These are phyloP conservation scores for Fusarium algeriense DNA, from an alignment of 2,329 filamentous ascomycete genomes.

Conservation along the genomic window DNA sequence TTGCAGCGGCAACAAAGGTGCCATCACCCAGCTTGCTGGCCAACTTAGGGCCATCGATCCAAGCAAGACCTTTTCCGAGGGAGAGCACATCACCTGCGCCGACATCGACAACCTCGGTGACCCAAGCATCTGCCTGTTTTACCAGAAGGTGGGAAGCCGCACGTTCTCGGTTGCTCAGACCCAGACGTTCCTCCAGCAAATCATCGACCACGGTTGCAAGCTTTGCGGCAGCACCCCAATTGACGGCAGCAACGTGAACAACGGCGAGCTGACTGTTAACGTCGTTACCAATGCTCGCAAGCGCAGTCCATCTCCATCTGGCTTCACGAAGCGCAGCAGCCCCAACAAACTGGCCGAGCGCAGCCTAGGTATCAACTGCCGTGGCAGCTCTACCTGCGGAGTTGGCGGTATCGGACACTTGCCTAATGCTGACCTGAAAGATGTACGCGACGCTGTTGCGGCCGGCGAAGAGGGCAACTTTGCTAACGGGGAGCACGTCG, in stretches of 20 bases:
- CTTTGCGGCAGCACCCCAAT: constrained; percentile 1
- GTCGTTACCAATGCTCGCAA: not conserved
- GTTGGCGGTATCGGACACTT: not conserved
- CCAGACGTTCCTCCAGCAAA: not conserved
- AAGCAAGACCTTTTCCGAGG: not conserved
- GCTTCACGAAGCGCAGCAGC: not conserved
- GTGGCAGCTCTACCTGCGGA: constrained; percentile 1
- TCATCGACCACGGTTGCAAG: not conserved
- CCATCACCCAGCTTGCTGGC: not conserved
- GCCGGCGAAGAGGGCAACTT: not conserved
- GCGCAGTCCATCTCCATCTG: not conserved
- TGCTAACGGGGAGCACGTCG: not conserved
- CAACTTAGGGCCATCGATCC: constrained; percentile 2
- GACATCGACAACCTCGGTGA: not conserved
- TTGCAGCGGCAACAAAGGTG: constrained; percentile 4
- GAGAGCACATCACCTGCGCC: not conserved
- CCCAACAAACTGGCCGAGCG: not conserved
- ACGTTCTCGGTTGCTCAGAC: not conserved
- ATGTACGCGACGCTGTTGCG: constrained; percentile 7
- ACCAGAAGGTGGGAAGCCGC: not conserved
- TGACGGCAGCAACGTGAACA: not conserved
- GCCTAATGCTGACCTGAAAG: not conserved
- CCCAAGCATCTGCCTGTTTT: not conserved
- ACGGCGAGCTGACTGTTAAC: constrained; percentile 5
- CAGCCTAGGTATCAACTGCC: not conserved